Percentiles rank a stretch among this genome's conserved stretches.
Evolutionary conservation across 2,329 filamentous ascomycete genomes (phyloP).

Genomic region (Fusarium pseudoanthophilum): DNA sequence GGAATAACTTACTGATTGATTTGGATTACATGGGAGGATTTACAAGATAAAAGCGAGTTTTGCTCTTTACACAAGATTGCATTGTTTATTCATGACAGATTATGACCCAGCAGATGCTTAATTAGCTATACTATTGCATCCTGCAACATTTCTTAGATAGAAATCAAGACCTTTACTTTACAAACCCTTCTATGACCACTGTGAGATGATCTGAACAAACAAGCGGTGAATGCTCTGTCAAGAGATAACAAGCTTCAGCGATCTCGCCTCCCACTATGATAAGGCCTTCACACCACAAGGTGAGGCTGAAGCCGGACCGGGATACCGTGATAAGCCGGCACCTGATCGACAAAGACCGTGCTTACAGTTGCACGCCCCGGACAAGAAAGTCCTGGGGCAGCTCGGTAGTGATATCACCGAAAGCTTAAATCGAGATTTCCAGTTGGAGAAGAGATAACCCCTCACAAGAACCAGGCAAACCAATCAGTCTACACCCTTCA

Average conservation of each 20-base stretch:
- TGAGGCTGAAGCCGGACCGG: constrained; percentile 17
- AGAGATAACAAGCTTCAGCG: constrained; percentile 15
- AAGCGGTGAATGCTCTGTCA: constrained; percentile 23
- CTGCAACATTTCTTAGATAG: constrained; percentile 21
- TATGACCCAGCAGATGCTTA: constrained; percentile 29
- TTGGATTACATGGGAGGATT: constrained; percentile 9
- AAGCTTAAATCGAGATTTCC: constrained; percentile 29
- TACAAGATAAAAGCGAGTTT: constrained; percentile 33
- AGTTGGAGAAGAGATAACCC: constrained; percentile 15
- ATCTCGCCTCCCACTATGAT: constrained; percentile 4
- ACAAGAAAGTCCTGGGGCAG: constrained; percentile 20
- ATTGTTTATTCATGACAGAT: constrained; percentile 31
- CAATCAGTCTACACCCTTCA: constrained; percentile 26
- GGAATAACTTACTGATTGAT: neutral
- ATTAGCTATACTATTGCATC: constrained; percentile 19
- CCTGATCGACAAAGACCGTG: constrained; percentile 12
- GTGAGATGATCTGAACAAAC: constrained; percentile 2
- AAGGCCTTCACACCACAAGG: constrained; percentile 5
- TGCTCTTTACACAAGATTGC: constrained; percentile 32
- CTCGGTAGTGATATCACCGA: constrained; percentile 6
- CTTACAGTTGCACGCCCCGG: constrained; percentile 7
- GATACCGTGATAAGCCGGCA: constrained; percentile 25
- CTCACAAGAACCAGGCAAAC: neutral
- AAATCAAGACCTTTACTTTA: constrained; percentile 22
- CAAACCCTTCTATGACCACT: neutral